phyloP scores from a whole-genome alignment of 257 asterid genomes.

The Lycium ferocissimum region DNA sequence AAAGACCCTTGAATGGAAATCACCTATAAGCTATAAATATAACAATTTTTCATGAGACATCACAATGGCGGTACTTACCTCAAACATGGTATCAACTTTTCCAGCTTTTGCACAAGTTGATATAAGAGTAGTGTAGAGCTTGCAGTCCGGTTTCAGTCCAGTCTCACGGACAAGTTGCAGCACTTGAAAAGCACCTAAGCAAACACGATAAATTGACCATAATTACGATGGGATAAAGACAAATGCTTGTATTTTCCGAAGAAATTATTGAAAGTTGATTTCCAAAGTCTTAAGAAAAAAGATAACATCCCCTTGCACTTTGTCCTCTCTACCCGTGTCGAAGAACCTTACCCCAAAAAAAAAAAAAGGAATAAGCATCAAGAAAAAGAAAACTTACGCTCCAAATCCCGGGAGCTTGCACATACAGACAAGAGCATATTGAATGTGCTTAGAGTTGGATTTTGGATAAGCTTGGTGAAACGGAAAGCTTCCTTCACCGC shows the following conservation, averaged over 20 bases:
- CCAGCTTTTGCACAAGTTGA: constrained; percentile 97
- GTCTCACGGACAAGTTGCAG: constrained; percentile 72
- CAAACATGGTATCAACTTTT: constrained; percentile 94
- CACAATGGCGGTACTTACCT: constrained; percentile 50
- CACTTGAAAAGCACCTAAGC: constrained; percentile 84
- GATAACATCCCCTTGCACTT: background rate
- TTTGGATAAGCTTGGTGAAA: constrained; percentile 76
- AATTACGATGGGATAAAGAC: constrained; percentile 24
- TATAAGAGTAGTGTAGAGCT: constrained; percentile 91
- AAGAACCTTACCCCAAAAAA: constrained; percentile 13
- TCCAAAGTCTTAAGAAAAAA: background rate
- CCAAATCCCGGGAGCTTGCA: constrained; percentile 81
- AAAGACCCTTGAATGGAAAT: constrained; percentile 10
- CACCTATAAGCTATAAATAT: constrained; percentile 11
- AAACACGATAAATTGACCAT: constrained; percentile 37
- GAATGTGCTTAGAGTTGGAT: constrained; percentile 94
- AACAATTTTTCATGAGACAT: constrained; percentile 5
- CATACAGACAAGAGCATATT: constrained; percentile 98
- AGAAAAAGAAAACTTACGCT: constrained; percentile 53
- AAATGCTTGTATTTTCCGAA: constrained; percentile 22
- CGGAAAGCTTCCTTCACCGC: constrained; percentile 84
- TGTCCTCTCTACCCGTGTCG: background rate
- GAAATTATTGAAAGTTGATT: constrained; percentile 2
- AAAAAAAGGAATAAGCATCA: background rate
- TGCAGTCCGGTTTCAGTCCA: constrained; percentile 84